A percentile compares a stretch with the other conserved stretches of the same genome.
phyloP scores from a whole-genome alignment of 2,329 filamentous ascomycete genomes.

The Cladosporium cucumerinum region DNA sequence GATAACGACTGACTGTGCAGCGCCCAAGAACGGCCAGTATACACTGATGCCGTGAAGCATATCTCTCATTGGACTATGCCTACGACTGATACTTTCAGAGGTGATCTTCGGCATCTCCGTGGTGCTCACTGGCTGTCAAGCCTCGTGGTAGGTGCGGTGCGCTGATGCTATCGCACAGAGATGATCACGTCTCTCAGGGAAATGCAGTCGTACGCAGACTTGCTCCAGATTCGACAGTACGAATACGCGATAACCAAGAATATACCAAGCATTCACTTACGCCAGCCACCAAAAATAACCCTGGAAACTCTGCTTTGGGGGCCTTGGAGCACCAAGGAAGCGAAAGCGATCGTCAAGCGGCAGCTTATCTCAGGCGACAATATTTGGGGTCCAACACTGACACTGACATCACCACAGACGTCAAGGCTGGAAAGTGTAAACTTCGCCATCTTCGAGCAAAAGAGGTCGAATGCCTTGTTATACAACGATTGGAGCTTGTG shows the following conservation, averaged over 20 bases:
- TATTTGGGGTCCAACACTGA: background rate
- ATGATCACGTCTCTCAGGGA: background rate
- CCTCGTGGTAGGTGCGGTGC: background rate
- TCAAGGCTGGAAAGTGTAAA: background rate
- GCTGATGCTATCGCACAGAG: background rate
- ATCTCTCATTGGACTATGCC: background rate
- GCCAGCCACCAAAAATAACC: constrained; percentile 10
- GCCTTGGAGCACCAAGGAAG: background rate
- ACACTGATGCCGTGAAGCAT: background rate
- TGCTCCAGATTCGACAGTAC: background rate
- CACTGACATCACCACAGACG: background rate
- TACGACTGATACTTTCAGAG: background rate
- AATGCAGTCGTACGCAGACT: background rate
- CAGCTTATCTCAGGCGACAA: constrained; percentile 11
- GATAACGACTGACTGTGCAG: background rate
- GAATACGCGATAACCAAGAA: background rate
- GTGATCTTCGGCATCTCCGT: background rate
- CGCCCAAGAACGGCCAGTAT: background rate
- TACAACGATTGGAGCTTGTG: background rate
- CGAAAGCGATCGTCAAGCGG: constrained; percentile 12
- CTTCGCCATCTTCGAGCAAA: background rate
- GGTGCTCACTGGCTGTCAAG: background rate
- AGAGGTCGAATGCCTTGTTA: background rate
- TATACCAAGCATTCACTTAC: background rate
- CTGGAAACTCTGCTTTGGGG: background rate